Percentiles rank a stretch among this genome's conserved stretches.
phyloP scores from a whole-genome alignment of 768 basidiomycete species.

The Baorangia bicolor region DNA sequence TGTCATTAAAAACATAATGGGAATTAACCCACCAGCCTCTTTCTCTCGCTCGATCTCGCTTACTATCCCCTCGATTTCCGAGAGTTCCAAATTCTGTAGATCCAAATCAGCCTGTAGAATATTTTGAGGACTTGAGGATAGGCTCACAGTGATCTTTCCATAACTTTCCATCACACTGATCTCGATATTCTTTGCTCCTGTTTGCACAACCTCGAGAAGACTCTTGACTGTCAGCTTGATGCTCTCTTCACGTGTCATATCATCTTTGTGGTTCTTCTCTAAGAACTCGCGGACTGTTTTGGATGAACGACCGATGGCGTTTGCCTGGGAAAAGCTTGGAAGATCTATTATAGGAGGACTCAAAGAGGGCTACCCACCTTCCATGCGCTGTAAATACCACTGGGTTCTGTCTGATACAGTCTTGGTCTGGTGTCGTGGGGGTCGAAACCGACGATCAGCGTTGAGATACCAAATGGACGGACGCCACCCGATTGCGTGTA shows the following conservation, averaged over 20 bases:
- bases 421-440: conserved; percentile 85
- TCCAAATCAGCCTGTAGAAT: background rate
- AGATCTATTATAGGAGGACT: background rate
- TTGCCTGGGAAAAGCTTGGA: conserved; percentile 58
- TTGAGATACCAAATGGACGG: conserved; percentile 96
- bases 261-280: conserved; percentile 97
- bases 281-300: conserved; percentile 98
- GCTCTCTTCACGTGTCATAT: conserved; percentile 81
- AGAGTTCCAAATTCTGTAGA: conserved; percentile 73
- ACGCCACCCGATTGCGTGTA: conserved; percentile 99
- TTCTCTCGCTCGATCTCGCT: conserved; percentile 95
- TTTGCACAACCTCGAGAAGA: conserved; percentile 96
- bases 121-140: background rate
- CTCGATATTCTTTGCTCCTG: conserved; percentile 99
- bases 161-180: conserved; percentile 97
- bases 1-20: background rate
- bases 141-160: conserved; percentile 82
- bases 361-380: conserved; percentile 55
- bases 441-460: conserved; percentile 95
- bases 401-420: conserved; percentile 96
- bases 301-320: conserved; percentile 95
- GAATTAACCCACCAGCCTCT: conserved; percentile 68
- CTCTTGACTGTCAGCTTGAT: conserved; percentile 96
- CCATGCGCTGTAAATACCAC: conserved; percentile 98
- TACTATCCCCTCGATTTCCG: conserved; percentile 91